A percentile compares a stretch with the other conserved stretches of the same genome.
These are phyloP conservation scores for Rhododendron simsii DNA, from an alignment of 148 eudicot genomes.

Conservation along the genomic window DNA sequence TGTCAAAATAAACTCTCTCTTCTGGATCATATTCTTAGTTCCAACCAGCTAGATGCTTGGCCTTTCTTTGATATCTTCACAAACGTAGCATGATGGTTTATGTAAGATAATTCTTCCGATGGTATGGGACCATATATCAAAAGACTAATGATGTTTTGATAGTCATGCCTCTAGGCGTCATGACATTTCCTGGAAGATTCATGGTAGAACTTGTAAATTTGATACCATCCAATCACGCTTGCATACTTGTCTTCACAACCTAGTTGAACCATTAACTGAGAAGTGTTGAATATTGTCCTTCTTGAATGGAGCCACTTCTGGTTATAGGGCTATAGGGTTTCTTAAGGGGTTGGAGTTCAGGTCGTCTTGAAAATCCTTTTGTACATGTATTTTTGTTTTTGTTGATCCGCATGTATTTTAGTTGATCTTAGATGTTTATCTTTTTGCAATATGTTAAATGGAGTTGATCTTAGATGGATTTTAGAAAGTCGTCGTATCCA, in stretches of 20 bases:
- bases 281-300: neutral
- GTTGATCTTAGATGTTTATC: neutral
- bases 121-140: neutral
- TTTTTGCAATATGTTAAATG: neutral
- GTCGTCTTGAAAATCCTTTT: neutral
- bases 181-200: neutral
- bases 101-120: neutral
- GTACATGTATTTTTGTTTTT: neutral
- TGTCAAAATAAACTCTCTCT: neutral
- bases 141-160: neutral
- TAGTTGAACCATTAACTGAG: neutral
- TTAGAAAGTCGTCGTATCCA: neutral
- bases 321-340: neutral
- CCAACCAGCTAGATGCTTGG: neutral
- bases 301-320: neutral
- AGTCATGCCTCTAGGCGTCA: neutral
- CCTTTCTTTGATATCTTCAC: neutral
- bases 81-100: neutral
- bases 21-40: neutral
- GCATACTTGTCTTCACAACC: neutral
- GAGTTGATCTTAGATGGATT: neutral
- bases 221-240: neutral
- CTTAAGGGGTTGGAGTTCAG: neutral
- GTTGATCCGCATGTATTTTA: neutral
- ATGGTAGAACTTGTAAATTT: neutral